Base-by-base conservation (phyloP, 371 early-diverging fungal genomes). In the Dentiscutata heterogama region DNA sequence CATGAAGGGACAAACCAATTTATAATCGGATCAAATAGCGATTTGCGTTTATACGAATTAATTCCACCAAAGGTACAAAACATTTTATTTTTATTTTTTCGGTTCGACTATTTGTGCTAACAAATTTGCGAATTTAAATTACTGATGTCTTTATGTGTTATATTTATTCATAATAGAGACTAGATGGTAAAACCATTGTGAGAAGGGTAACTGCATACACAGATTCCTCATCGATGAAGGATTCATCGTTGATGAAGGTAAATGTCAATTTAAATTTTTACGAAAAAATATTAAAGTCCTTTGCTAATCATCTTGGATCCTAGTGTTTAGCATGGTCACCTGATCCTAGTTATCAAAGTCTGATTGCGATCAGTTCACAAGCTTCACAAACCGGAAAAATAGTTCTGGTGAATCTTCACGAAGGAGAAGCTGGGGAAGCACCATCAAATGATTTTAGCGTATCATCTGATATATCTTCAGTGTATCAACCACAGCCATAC, bases 291-390 rank as follows among this genome's bases (percentile, higher is more conserved):
- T 27, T 11, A 29, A 27, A 3, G 4, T 78, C 4, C 11, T 13
- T 27, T 31, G 16, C 16, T 73, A n/a, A 53, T 18, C 2, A n/a
- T 63, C 27, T 25, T 54, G 39, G 18, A 54, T 50, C 20, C n/a
- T 2, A 39, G 94, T 94, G 93, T 85, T 92, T 94, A 61, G 93
- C 92, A 64, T 95, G 95, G 95, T 94, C 92, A 29, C 92, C 93
- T 6, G 92, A 93, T 86, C 88, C 92, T 16, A 88, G 87, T 64
- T 89, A 87, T 81, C 86, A 88, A 54, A 93, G 94, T 83, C 82
- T 94, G 39, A 88, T 95, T 10, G 95, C 95, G 3, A 91, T 94
- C 13, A 95, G 95, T 27, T 83, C 92, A 74, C 7, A 10, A 10
- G 46, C 10, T 7, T 7, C 46, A 10, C 89, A 90, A 8, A 95